Percentiles rank a stretch among this genome's conserved stretches.
These are phyloP conservation scores for Excoecaria agallocha DNA, from an alignment of 345 rosid genomes.

Conservation along the genomic window DNA sequence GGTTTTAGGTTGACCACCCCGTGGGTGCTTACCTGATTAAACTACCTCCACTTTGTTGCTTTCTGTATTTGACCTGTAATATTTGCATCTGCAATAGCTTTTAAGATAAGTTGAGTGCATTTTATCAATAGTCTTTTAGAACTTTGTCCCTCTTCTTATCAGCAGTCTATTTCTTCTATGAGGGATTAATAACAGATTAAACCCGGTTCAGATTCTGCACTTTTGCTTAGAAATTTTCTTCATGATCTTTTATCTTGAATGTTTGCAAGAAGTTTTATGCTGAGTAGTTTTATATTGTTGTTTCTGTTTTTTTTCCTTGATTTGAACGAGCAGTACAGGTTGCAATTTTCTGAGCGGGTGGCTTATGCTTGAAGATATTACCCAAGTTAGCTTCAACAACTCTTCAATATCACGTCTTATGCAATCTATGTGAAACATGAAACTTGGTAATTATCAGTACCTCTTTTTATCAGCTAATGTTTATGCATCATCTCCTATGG, in stretches of 20 bases:
- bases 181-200: neutral
- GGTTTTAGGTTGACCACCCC: conserved; percentile 6
- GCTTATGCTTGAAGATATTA: conserved; percentile 28
- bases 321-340: conserved; percentile 25
- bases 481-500: no score
- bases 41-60: no score
- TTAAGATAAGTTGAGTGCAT: neutral
- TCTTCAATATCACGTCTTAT: conserved; percentile 9
- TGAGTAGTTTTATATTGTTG: neutral
- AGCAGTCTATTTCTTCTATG: no score
- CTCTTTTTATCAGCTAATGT: neutral
- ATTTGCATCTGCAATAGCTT: neutral
- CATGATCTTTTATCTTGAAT: neutral
- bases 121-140: neutral
- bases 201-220: neutral
- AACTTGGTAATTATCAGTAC: conserved; percentile 43
- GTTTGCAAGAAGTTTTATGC: neutral
- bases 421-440: conserved; percentile 48
- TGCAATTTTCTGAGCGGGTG: conserved; percentile 2
- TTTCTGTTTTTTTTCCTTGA: conserved; percentile 5
- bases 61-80: neutral
- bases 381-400: conserved; percentile 21
- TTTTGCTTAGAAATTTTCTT: neutral
- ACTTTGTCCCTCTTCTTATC: no score
- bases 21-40: no score